Evolutionary conservation across 176 grass and related monocot genomes (phyloP), one percentile per base, ranked within the genome.

Genomic region (Carex parvula): DNA sequence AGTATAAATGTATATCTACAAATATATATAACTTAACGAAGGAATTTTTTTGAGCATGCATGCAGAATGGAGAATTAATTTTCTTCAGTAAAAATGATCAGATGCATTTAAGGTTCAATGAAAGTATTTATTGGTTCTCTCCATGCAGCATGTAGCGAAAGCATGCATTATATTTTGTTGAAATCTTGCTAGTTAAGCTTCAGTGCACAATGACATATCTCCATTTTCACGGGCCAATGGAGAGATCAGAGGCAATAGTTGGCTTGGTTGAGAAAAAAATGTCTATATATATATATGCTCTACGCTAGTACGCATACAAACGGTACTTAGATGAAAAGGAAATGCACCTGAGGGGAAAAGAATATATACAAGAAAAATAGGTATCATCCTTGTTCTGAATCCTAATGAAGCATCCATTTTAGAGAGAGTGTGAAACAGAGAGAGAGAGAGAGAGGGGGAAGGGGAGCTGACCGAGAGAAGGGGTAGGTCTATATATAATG

Each of bases 331-430:
- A 64, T 67, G 74, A 72, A 58, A 66, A 39, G 50, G 39, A 46
- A 64, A 55, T 57, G 66, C 87, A 97, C 94, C 94, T 92, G 88
- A 87, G n/a, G 30, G 81, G 46, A 94, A 66, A 44, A 87, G 41
- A 83, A 86, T 56, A 84, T 63, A 95, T 70, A 99, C 80, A 21
- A 95, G 46, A 10, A 83, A 79, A 15, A 73, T 60, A 16, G 81
- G 58, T 17, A 91, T n/a, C 53, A 63, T 55, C 21, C 56, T 83
- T 56, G 89, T 41, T 73, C 39, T 81, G 46, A 42, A 32, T 11
- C 81, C 73, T 58, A 81, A 68, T 50, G 55, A 69, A 42, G 75
- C 70, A 84, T 85, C 90, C 84, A 86, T 24, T 69, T 24, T 6
- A 83, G 60, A 78, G 70, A 78, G 79, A 79, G 3, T 57, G 68